Evolutionary conservation across 257 asterid genomes (phyloP).

Genomic region (Jasminum sambac): DNA sequence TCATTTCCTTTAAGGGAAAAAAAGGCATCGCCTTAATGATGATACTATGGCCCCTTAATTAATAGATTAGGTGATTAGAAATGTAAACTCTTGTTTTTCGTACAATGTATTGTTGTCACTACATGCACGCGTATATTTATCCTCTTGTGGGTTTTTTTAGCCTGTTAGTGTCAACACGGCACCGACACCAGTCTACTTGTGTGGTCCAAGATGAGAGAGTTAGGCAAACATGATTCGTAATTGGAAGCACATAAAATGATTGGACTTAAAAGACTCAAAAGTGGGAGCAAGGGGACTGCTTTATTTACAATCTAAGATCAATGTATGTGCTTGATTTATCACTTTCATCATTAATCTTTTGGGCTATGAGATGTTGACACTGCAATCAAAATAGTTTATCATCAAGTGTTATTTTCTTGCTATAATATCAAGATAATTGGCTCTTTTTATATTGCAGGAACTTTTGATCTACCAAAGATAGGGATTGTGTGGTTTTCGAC

Average conservation of each 20-base stretch:
- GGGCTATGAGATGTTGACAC: conserved; percentile 41
- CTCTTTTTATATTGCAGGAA: not conserved
- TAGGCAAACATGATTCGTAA: conserved; percentile 26
- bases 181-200: too few species aligned
- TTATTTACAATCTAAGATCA: conserved; percentile 29
- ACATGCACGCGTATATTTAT: not conserved
- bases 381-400: conserved; percentile 24
- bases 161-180: not conserved
- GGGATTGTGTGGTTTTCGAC: too few species aligned
- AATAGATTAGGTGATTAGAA: not conserved
- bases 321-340: conserved; percentile 27
- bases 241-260: conserved; percentile 24
- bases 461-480: not conserved
- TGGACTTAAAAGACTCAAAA: not conserved
- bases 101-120: not conserved
- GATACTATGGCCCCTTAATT: not conserved
- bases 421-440: not conserved
- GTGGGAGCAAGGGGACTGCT: conserved; percentile 3
- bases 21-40: too few species aligned
- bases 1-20: not conserved
- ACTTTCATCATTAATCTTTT: conserved; percentile 34
- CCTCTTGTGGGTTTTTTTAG: not conserved
- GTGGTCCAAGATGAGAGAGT: conserved; percentile 6
- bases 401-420: conserved; percentile 24
- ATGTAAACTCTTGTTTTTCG: not conserved